A percentile compares a stretch with the other conserved stretches of the same genome.
These are phyloP conservation scores for Tetrapisispora pingtungensis DNA, from an alignment of 805 yeast genomes.

Conservation along the genomic window DNA sequence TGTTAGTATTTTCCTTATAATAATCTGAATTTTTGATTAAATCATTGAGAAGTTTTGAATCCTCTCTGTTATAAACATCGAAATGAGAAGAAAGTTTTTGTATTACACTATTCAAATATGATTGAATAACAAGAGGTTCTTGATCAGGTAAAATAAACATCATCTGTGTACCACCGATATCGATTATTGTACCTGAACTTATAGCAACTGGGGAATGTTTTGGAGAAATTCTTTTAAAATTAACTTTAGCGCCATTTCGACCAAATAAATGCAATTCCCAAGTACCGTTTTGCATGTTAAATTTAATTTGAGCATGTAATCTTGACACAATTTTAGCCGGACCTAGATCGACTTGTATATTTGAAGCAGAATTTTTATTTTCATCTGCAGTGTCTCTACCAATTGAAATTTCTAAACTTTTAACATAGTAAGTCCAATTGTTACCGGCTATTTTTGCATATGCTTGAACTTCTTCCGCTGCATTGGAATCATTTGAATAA, in stretches of 20 bases:
- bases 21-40: slow-evolving; percentile 16
- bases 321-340: slow-evolving; percentile 97
- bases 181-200: slow-evolving; percentile 81
- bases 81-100: slow-evolving; percentile 20
- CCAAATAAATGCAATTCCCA: slow-evolving; percentile 87
- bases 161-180: slow-evolving; percentile 97
- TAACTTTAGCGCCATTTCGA: slow-evolving; percentile 88
- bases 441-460: slow-evolving; percentile 92
- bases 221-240: slow-evolving; percentile 38
- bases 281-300: slow-evolving; percentile 58
- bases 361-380: slow-evolving; percentile 4
- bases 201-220: slow-evolving; percentile 42
- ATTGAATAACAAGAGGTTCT: slow-evolving; percentile 51
- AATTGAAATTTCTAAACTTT: slow-evolving; percentile 59
- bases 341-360: slow-evolving; percentile 68
- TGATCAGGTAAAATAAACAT: slow-evolving; percentile 95
- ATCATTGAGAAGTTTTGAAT: slow-evolving; percentile 17
- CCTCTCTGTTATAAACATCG: slow-evolving; percentile 9
- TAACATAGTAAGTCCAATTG: slow-evolving; percentile 91
- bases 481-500: slow-evolving; percentile 63
- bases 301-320: slow-evolving; percentile 75
- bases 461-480: slow-evolving; percentile 78
- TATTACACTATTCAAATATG: slow-evolving; percentile 27
- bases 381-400: slow-evolving; percentile 65
- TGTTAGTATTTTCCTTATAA: slow-evolving; percentile 8